Conservation (phyloP, 1,284 basidiomycete species). For the Apiotrichum sp. region DNA sequence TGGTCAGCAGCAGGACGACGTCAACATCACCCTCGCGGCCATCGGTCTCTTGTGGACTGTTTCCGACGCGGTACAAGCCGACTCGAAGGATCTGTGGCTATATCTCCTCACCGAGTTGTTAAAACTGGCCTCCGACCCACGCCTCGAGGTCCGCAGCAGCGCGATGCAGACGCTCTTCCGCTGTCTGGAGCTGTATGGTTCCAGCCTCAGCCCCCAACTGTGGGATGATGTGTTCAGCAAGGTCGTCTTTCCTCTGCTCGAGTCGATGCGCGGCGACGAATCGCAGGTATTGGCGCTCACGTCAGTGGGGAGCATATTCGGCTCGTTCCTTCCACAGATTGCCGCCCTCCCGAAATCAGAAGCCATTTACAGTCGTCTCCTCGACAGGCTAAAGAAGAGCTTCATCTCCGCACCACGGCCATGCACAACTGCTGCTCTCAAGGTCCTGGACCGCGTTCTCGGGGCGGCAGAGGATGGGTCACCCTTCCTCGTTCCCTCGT, state of each 20-base stretch:
- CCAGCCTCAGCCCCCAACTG: conserved; percentile 65
- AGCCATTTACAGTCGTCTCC: conserved; percentile 65
- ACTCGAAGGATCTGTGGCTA: conserved; percentile 83
- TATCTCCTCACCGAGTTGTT: conserved; percentile 78
- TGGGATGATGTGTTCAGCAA: conserved; percentile 88
- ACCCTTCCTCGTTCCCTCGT: conserved; percentile 53
- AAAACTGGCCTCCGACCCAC: conserved; percentile 69
- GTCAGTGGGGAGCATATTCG: conserved; percentile 75
- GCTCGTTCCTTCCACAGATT: conserved; percentile 67
- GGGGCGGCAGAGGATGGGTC: conserved; percentile 47
- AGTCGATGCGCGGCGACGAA: conserved; percentile 69
- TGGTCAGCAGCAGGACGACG: conserved; percentile 77
- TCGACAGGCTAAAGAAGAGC: conserved; percentile 61
- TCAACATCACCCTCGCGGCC: conserved; percentile 90
- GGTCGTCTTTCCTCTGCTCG: conserved; percentile 81
- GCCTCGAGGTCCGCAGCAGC: conserved; percentile 82
- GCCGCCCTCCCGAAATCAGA: conserved; percentile 63
- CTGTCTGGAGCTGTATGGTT: conserved; percentile 86
- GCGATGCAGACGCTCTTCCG: conserved; percentile 94
- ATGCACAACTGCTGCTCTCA: conserved; percentile 70
- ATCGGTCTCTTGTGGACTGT: conserved; percentile 88
- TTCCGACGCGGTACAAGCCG: conserved; percentile 80
- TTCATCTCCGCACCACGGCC: conserved; percentile 62
- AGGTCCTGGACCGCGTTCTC: conserved; percentile 72
- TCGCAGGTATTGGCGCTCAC: conserved; percentile 78